Percentiles rank a stretch among this genome's conserved stretches.
Evolutionary conservation across 352 stramenopile species (phyloP).

Genomic region (Phytophthora pistaciae): DNA sequence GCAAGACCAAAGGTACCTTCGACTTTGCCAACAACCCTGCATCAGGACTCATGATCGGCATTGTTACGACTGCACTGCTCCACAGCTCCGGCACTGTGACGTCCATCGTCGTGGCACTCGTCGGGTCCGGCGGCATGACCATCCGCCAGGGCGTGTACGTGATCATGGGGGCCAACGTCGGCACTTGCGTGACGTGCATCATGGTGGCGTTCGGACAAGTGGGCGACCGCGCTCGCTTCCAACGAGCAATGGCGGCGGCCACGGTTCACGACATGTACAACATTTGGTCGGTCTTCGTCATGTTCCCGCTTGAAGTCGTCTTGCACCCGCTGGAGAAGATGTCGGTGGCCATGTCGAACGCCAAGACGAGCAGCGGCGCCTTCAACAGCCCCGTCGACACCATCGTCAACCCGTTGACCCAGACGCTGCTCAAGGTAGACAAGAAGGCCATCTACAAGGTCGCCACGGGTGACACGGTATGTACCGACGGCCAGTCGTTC

Average conservation of each 20-base stretch:
- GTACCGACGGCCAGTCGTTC: constrained; percentile 30
- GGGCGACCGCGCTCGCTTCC: constrained; percentile 62
- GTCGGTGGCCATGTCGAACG: constrained; percentile 41
- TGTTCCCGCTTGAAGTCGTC: constrained; percentile 72
- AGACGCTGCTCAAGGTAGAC: constrained; percentile 37
- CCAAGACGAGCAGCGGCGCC: constrained; percentile 28
- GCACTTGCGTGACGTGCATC: constrained; percentile 89
- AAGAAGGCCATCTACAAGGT: constrained; percentile 42
- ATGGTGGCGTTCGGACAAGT: constrained; percentile 91
- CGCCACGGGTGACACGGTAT: constrained; percentile 28
- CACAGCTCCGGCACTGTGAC: constrained; percentile 78
- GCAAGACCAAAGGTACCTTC: constrained; percentile 63
- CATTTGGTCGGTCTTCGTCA: constrained; percentile 73
- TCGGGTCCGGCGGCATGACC: constrained; percentile 63
- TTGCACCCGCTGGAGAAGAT: constrained; percentile 61
- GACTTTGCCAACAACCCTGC: constrained; percentile 68
- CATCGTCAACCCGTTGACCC: constrained; percentile 41
- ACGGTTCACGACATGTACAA: constrained; percentile 85
- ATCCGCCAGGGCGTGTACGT: constrained; percentile 87
- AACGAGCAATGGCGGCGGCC: constrained; percentile 59
- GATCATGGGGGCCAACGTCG: constrained; percentile 92
- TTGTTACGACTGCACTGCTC: constrained; percentile 66
- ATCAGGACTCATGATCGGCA: constrained; percentile 73
- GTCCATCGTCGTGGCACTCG: constrained; percentile 71
- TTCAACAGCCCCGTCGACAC: constrained; percentile 49